A percentile compares a stretch with the other conserved stretches of the same genome.
Conservation (phyloP, 495 filamentous ascomycete genomes). For the Elasticomyces elasticus region DNA sequence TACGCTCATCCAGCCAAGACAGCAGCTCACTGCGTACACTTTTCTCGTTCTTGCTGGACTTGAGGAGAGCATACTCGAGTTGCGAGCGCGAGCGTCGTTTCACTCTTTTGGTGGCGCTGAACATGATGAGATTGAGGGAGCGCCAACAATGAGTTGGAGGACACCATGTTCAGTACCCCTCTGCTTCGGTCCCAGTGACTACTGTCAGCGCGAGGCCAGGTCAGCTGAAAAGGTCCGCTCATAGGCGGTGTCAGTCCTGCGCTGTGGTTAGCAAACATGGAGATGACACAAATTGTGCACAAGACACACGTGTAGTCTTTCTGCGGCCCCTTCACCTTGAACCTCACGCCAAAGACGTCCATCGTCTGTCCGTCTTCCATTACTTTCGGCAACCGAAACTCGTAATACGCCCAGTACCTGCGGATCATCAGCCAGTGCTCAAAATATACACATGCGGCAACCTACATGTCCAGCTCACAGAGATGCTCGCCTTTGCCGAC, state of each 20-base stretch:
- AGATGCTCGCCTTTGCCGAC: slow-evolving; percentile 50
- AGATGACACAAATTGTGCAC: background rate
- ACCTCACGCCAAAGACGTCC: slow-evolving; percentile 46
- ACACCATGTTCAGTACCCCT: too few relatives aligned
- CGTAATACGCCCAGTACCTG: slow-evolving; percentile 41
- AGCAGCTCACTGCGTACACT: background rate
- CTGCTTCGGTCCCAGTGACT: background rate
- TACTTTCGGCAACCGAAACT: slow-evolving; percentile 43
- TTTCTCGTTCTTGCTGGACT: background rate
- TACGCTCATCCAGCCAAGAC: slow-evolving; percentile 2
- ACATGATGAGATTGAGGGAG: background rate
- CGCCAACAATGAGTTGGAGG: too few relatives aligned
- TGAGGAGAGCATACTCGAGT: slow-evolving; percentile 11
- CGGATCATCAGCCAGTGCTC: background rate
- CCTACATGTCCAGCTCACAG: slow-evolving; percentile 60
- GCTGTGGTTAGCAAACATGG: background rate
- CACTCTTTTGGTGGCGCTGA: background rate
- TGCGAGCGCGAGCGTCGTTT: background rate
- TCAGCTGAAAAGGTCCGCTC: slow-evolving; percentile 11
- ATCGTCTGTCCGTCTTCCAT: slow-evolving; percentile 36
- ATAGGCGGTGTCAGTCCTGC: slow-evolving; percentile 27
- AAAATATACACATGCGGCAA: too few relatives aligned
- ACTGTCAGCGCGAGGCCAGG: background rate
- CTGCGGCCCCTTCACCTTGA: slow-evolving; percentile 55
- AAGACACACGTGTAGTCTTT: slow-evolving; percentile 50